These are phyloP conservation scores for Colletotrichum nymphaeae DNA, from an alignment of 2,329 filamentous ascomycete genomes.

Conservation along the genomic window DNA sequence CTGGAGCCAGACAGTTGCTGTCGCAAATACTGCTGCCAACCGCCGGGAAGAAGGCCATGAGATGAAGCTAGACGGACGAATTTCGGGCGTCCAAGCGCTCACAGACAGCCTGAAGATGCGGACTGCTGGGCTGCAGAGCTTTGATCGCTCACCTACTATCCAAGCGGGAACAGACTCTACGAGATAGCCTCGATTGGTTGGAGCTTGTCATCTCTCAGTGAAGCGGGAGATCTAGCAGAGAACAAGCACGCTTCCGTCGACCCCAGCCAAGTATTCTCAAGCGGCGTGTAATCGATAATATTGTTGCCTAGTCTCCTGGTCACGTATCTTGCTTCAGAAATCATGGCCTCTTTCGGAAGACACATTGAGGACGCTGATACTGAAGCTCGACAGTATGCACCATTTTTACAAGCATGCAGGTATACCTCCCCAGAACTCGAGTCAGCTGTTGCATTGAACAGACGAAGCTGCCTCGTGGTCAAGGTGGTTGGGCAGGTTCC, in stretches of 20 bases:
- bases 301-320: not conserved
- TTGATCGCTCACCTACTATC: too few species aligned
- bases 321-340: not conserved
- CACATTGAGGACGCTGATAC: too few species aligned
- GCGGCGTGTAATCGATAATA: not conserved
- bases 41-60: too few species aligned
- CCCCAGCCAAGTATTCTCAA: too few species aligned
- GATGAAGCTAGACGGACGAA: too few species aligned
- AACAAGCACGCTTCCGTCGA: not conserved
- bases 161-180: too few species aligned
- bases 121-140: too few species aligned
- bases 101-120: too few species aligned
- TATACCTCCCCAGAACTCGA: slow-evolving; percentile 3
- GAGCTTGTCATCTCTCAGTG: not conserved
- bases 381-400: not conserved
- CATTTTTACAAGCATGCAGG: not conserved
- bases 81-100: too few species aligned
- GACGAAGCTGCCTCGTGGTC: slow-evolving; percentile 4
- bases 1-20: too few species aligned
- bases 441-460: slow-evolving; percentile 27
- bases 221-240: not conserved
- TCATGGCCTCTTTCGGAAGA: not conserved
- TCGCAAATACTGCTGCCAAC: too few species aligned
- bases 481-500: slow-evolving; percentile 6
- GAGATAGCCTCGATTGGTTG: not conserved